Evolutionary conservation across 2,329 filamentous ascomycete genomes (phyloP), one percentile per base, ranked within the genome.

Genomic region (Chaetomium globosum): DNA sequence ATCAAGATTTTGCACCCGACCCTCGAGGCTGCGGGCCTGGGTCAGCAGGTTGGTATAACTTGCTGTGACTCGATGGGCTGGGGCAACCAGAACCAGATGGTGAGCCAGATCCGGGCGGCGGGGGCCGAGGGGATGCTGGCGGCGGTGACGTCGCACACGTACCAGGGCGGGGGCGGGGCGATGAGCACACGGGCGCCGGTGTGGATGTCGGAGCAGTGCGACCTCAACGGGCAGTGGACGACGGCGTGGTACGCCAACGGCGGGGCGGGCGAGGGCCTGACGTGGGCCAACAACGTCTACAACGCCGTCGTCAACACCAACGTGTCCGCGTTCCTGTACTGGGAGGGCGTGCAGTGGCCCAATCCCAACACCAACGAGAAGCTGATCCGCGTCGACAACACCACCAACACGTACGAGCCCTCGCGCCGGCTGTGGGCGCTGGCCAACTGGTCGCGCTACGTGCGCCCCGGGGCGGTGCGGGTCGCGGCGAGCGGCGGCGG

Each of bases 261-360:
- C 54, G 80, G 77, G 13, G 73, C 76, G 0, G 79, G 80, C 43
- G 83, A 86, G 65, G 84, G 83, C 5, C 75, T 83, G 68, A 84
- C 82, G 2, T 86, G 82, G 83, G 83, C 83, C 2, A 81, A 82
- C 69, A 81, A 82, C 68, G 80, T 86, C 52, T 81, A 82, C 73
- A 78, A 77, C 30, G 82, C 79, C 21, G 74, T 86, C n/a, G 77
- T 82, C 8, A 80, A 79, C 70, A 77, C 77, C 39, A 81, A 82
- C 69, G 75, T 83, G 6, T 81, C 78, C 10, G 84, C 79, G 0
- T 85, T 84, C 70, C 75, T 86, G 5, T 85, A 83, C 74, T 86
- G 83, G 83, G 80, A 83, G 71, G 82, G 82, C 33, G 73, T 75
- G 21, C 73, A 77, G 68, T 72, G 70, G 70, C 71, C 70, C 9